Evolutionary conservation across 2,329 filamentous ascomycete genomes (phyloP).

Genomic region (Arthrocladium fulminans): DNA sequence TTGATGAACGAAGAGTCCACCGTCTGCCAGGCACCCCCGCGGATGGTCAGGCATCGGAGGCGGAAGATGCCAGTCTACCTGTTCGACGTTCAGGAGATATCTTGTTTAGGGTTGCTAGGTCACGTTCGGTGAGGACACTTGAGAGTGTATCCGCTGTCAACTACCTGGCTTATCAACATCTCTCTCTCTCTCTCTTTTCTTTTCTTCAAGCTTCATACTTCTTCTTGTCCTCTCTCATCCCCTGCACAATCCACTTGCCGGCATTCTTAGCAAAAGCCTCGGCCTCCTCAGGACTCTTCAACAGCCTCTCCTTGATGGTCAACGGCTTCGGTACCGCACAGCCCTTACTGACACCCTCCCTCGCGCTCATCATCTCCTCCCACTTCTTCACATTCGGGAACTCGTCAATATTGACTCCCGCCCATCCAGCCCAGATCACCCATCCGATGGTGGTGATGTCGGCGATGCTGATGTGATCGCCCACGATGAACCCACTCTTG

Average conservation of each 20-base stretch:
- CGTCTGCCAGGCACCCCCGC: too few relatives aligned
- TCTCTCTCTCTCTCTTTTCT: too few relatives aligned
- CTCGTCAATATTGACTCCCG: slow-evolving; percentile 60
- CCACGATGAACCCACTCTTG: slow-evolving; percentile 44
- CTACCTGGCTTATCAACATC: too few relatives aligned
- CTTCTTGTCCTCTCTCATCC: slow-evolving; percentile 22
- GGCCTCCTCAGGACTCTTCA: slow-evolving; percentile 48
- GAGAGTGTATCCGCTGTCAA: too few relatives aligned
- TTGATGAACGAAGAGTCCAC: too few relatives aligned
- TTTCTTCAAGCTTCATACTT: not conserved
- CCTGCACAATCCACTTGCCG: slow-evolving; percentile 17
- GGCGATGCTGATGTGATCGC: slow-evolving; percentile 44
- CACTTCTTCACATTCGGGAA: slow-evolving; percentile 70
- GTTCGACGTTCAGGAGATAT: too few relatives aligned
- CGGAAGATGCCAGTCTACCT: too few relatives aligned
- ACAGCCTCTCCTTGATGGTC: slow-evolving; percentile 47
- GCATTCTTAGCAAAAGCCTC: slow-evolving; percentile 28
- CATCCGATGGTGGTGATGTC: slow-evolving; percentile 78
- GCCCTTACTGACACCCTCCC: slow-evolving; percentile 67
- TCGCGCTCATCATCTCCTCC: slow-evolving; percentile 60
- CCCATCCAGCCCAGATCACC: slow-evolving; percentile 53
- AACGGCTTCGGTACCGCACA: slow-evolving; percentile 61
- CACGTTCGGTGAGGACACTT: too few relatives aligned
- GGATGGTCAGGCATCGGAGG: too few relatives aligned
- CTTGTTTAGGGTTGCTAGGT: too few relatives aligned